Conservation (phyloP, 805 yeast genomes). For the Zygotorulaspora florentina region DNA sequence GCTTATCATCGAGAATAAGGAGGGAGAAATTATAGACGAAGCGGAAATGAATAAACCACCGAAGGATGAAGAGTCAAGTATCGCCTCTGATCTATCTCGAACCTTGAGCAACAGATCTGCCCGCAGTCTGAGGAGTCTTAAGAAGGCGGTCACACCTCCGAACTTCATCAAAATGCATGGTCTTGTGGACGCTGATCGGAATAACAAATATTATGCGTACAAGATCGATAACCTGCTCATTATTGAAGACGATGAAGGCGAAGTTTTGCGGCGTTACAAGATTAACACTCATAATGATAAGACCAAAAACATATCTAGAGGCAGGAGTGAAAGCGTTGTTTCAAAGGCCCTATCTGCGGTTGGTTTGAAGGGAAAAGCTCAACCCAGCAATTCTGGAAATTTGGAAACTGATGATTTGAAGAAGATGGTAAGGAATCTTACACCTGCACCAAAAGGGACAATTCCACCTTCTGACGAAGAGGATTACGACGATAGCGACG, state of each 20-base stretch:
- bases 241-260: slow-evolving; percentile 91
- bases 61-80: slow-evolving; percentile 26
- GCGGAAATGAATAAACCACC: slow-evolving; percentile 36
- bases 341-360: slow-evolving; percentile 51
- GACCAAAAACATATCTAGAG: slow-evolving; percentile 7
- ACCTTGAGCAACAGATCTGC: slow-evolving; percentile 25
- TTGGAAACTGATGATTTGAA: slow-evolving; percentile 6
- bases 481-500: slow-evolving; percentile 25
- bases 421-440: slow-evolving; percentile 17
- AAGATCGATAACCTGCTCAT: slow-evolving; percentile 72
- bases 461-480: slow-evolving; percentile 17
- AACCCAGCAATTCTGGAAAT: not conserved
- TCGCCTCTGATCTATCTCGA: slow-evolving; percentile 10
- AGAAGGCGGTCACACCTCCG: slow-evolving; percentile 22
- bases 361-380: slow-evolving; percentile 41
- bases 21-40: slow-evolving; percentile 74
- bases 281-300: slow-evolving; percentile 52
- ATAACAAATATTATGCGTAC: slow-evolving; percentile 55
- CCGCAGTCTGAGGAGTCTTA: slow-evolving; percentile 32
- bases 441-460: slow-evolving; percentile 16
- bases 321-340: slow-evolving; percentile 32
- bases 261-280: slow-evolving; percentile 75
- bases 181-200: slow-evolving; percentile 16
- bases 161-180: slow-evolving; percentile 19
- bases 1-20: slow-evolving; percentile 72